Base-by-base conservation (phyloP, 2,329 filamentous ascomycete species). In the Aspergillus sp. region DNA sequence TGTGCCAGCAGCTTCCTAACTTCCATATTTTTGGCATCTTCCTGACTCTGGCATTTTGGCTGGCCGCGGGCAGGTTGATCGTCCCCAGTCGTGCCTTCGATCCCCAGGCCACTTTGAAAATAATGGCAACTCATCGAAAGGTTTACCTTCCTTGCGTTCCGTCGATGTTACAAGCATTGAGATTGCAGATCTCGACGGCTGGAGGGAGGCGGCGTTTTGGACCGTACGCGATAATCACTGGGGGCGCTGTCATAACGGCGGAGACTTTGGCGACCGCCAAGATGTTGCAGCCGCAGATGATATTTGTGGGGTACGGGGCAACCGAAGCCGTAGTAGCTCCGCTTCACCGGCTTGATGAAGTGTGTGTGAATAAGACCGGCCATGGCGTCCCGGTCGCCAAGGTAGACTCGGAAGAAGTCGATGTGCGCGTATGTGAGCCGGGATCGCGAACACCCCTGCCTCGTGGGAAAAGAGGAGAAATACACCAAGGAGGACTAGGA, bases 101-200 rank as follows among this genome's bases (percentile, higher is more conserved):
- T 32, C 51, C 52, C 5, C 29, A 11, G 9, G 31, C 42, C 9
- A 55, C 45, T 6, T 32, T 58, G 16, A 20, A 55, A 32, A 45
- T 32, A 18, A 31, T 58, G 18, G 18, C 20, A n/a, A 14, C 46
- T 16, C 45, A 29, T 14, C 4, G 20, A 6, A 55, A 54, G 20
- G 52, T 55, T 9, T 31, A 54, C n/a, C 32, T 54, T 24, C 52
- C 56, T 11, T 58, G 56, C 39, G 56, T 58, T 12, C 56, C 56
- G 18, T 54, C 56, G 7, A 58, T 55, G 56, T n/a, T 58, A 10
- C 52, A 58, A 50, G 52, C 52, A 31, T 18, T 50, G 24, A 42
- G 11, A 45, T n/a, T 24, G n/a, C 18, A 54, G 12, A 2, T 46
- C 11, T 42, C 52, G 22, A 24, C 36, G 36, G 24, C 32, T 12